Evolutionary conservation across 108 stramenopile species (phyloP).

Genomic region (Stephanodiscus triporus): DNA sequence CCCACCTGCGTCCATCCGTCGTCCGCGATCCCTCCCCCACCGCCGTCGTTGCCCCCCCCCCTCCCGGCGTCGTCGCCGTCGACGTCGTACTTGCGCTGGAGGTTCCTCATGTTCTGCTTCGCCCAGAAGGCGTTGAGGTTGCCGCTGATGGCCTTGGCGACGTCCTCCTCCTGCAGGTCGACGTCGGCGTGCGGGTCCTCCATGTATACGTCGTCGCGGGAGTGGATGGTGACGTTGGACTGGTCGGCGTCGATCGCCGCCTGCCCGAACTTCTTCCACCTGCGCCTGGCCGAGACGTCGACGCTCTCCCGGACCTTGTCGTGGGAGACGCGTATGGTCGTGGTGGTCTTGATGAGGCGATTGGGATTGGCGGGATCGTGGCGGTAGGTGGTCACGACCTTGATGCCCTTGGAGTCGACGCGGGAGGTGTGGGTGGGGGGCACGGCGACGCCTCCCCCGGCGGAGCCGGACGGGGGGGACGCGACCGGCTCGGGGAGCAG

Average conservation of each 20-base stretch:
- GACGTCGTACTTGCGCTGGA: constrained; percentile 92
- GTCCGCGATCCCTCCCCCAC: constrained; percentile 56
- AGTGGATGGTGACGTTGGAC: constrained; percentile 81
- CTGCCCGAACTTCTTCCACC: constrained; percentile 88
- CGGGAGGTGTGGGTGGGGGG: constrained; percentile 87
- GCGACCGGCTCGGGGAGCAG: constrained; percentile 15
- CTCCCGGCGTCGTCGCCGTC: constrained; percentile 47
- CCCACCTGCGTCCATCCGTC: constrained; percentile 84
- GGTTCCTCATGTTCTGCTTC: constrained; percentile 82
- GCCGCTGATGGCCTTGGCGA: constrained; percentile 69
- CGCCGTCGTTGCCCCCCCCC: constrained; percentile 48
- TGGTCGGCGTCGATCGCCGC: constrained; percentile 65
- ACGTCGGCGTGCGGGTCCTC: constrained; percentile 90
- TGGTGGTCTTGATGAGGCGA: constrained; percentile 77
- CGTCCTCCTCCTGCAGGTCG: constrained; percentile 87
- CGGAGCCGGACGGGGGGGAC: constrained; percentile 8
- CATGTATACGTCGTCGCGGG: constrained; percentile 80
- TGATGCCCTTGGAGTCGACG: constrained; percentile 83
- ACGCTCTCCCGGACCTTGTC: constrained; percentile 65
- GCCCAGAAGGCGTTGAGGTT: constrained; percentile 92
- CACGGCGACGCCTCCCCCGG: constrained; percentile 49
- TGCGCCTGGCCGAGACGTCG: constrained; percentile 67
- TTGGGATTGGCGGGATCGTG: constrained; percentile 69
- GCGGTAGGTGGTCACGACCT: constrained; percentile 84
- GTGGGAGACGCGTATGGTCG: constrained; percentile 67